A percentile compares a stretch with the other conserved stretches of the same genome.
phyloP scores from a whole-genome alignment of 2,329 filamentous ascomycete species.

The Botrytis hyacinthi region DNA sequence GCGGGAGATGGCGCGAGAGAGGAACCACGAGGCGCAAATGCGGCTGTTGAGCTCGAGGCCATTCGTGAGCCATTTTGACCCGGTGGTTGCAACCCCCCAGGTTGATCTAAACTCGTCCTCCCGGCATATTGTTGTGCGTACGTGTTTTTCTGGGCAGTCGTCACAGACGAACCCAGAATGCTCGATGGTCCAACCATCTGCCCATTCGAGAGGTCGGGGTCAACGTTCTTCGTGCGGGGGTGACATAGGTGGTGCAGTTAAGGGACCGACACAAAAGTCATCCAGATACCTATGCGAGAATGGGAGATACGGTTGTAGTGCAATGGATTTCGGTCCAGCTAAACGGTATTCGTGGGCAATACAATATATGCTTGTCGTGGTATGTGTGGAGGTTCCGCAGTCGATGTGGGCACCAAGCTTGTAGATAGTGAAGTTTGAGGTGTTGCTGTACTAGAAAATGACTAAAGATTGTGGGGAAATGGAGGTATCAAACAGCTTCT shows the following conservation, averaged over 20 bases:
- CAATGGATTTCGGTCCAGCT: neutral
- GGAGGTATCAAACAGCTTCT: neutral
- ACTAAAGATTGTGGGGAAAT: neutral
- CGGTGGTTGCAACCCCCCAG: slow-evolving; percentile 50
- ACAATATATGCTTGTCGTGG: slow-evolving; percentile 2
- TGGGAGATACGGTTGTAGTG: neutral
- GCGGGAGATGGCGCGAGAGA: slow-evolving; percentile 69
- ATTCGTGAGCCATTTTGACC: slow-evolving; percentile 48
- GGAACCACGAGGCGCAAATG: slow-evolving; percentile 63
- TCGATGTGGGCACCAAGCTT: neutral
- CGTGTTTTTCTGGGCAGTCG: slow-evolving; percentile 54
- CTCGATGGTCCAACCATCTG: slow-evolving; percentile 42
- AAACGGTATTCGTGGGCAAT: neutral
- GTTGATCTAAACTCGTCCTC: slow-evolving; percentile 55
- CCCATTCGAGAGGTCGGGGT: slow-evolving; percentile 35
- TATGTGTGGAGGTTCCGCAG: slow-evolving; percentile 3
- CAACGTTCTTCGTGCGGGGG: slow-evolving; percentile 31
- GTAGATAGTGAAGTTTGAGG: neutral
- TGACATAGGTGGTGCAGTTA: slow-evolving; percentile 35
- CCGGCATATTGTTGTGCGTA: slow-evolving; percentile 45
- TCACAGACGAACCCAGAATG: slow-evolving; percentile 55
- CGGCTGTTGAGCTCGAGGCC: slow-evolving; percentile 54
- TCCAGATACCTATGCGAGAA: slow-evolving; percentile 15
- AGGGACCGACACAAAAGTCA: slow-evolving; percentile 28
- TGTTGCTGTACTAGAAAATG: neutral